Evolutionary conservation across 371 early-diverging fungal genomes (phyloP).

Genomic region (Amoeboradix gromovi): DNA sequence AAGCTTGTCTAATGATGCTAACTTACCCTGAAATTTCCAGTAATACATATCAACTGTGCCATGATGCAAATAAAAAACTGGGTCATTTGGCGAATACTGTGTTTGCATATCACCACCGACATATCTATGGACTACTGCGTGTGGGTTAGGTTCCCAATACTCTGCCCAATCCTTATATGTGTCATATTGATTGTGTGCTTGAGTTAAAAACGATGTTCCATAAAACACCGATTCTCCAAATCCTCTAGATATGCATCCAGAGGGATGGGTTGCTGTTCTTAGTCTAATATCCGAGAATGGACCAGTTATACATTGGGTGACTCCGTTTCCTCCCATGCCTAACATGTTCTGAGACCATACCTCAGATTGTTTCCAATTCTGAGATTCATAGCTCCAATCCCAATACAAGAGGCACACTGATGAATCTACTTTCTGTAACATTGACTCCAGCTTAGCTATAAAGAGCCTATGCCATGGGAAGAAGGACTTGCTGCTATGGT

Average conservation of each 20-base stretch:
- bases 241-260: not conserved
- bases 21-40: not conserved
- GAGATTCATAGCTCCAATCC: not conserved
- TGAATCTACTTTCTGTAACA: not conserved
- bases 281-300: not conserved
- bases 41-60: slow-evolving; percentile 12
- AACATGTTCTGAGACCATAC: not conserved
- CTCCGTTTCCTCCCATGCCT: not conserved
- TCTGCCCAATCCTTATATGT: not conserved
- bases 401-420: not conserved
- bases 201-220: not conserved
- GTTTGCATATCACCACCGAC: slow-evolving; percentile 18
- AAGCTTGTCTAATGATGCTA: not conserved
- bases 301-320: not conserved
- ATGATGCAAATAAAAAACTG: slow-evolving; percentile 19
- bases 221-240: not conserved
- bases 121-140: not conserved
- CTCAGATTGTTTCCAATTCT: not conserved
- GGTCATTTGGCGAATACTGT: slow-evolving; percentile 14
- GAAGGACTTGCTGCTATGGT: not conserved
- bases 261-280: not conserved
- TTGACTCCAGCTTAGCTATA: not conserved
- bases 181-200: not conserved
- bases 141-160: not conserved
- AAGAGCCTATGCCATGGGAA: not conserved